Base-by-base conservation (phyloP, 225 moss, liverwort and hornwort genomes). In the Polytrichum formosum region DNA sequence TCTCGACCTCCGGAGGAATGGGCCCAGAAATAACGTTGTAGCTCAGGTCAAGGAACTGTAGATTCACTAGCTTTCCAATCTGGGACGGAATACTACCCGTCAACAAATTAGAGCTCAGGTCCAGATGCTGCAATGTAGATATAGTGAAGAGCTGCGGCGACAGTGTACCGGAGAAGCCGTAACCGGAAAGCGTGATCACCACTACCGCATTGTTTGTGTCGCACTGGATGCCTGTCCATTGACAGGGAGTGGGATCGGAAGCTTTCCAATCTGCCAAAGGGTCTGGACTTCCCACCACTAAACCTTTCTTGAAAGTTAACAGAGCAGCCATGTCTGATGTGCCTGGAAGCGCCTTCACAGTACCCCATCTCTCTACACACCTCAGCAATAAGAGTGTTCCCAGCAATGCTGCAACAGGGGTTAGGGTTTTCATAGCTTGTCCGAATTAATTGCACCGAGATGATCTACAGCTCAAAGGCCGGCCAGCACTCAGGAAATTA, bases 181-280 rank as follows among this genome's bases (percentile, higher is more conserved):
- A 27, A 1, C 0, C 54, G 0, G 81, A 63, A 6, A 94, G 87
- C 9, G 74, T 53, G 5, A 92, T 79, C 7, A 53, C 64, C 0
- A 75, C 72, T 4, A 92, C 84, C 9, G 63, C 7, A 23, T 75
- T 73, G n/a, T 68, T 72, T 4, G 73, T 58, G 53, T 73, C 67
- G 76, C 94, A 94, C 22, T 67, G 53, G 0, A 92, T 75, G 23
- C 92, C 92, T n/a, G 71, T 56, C 94, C 94, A 94, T 2, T 27
- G 64, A 76, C 94, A 94, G 19, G 81, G 76, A 56, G 76, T 76
- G 9, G 30, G 31, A 64, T 71, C 67, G 2, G 71, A 64, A 5
- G 19, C n/a, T 5, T 62, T 31, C 72, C 82, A 79, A 29, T 77
- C 67, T 25, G 60, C 0, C n/a, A 83, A n/a, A 0, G 71, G 71